Evolutionary conservation across 2,329 filamentous ascomycete genomes (phyloP).

Genomic region (Cryphonectria radicalis): DNA sequence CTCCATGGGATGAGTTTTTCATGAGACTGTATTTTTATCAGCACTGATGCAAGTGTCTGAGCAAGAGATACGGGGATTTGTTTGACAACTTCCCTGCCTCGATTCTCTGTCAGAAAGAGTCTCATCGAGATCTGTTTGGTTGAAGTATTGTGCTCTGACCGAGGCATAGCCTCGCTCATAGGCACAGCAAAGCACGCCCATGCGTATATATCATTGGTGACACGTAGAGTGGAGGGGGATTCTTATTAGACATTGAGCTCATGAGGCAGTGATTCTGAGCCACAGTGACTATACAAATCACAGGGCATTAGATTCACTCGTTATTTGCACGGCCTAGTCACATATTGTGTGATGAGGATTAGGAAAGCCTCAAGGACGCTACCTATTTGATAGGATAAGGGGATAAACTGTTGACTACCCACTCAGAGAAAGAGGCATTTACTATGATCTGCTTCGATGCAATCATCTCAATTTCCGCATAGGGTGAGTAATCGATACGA

Average conservation of each 20-base stretch:
- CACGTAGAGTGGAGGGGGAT: neutral
- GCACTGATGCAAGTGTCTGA: neutral
- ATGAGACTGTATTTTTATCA: neutral
- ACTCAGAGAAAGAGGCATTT: neutral
- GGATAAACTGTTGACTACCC: neutral
- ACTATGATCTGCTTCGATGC: neutral
- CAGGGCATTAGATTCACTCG: neutral
- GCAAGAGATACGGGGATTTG: neutral
- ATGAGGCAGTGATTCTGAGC: neutral
- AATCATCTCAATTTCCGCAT: neutral
- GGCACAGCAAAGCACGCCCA: neutral
- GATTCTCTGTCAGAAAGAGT: neutral
- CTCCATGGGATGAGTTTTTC: neutral
- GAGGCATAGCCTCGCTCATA: neutral
- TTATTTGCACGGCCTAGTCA: neutral
- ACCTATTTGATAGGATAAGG: neutral
- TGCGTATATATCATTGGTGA: neutral
- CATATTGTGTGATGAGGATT: neutral
- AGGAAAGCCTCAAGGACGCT: neutral
- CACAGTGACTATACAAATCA: neutral
- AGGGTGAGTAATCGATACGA: constrained; percentile 3
- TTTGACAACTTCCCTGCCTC: neutral
- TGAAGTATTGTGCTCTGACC: neutral
- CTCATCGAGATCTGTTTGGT: neutral
- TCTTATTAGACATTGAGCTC: neutral